Conservation (phyloP, 345 rosid genomes). For the Bruguiera parviflora region DNA sequence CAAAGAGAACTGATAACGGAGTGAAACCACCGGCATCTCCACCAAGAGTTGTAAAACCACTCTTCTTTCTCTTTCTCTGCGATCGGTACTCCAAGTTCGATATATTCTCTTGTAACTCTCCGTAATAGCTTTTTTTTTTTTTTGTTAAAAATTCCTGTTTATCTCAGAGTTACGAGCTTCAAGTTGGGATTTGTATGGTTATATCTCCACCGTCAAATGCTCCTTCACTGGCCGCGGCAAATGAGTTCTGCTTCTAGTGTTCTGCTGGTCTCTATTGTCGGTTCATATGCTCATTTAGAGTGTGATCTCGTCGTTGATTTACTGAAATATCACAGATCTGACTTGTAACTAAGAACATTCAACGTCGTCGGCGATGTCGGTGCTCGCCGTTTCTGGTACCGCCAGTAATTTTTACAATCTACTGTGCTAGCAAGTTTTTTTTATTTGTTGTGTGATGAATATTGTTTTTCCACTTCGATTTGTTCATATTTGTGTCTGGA, state of each 20-base stretch:
- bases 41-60: constrained; percentile 33
- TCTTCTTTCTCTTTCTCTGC: not conserved
- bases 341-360: constrained; percentile 15
- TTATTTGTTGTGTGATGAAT: not conserved
- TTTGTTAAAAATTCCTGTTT: too few relatives aligned
- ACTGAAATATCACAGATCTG: constrained; percentile 48
- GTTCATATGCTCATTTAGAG: constrained; percentile 21
- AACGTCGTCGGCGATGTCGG: constrained; percentile 65
- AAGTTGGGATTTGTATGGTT: constrained; percentile 30
- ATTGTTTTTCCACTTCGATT: too few relatives aligned
- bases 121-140: constrained; percentile 36
- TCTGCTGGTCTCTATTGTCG: constrained; percentile 12
- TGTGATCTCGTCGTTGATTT: constrained; percentile 42
- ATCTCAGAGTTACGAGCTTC: constrained; percentile 26
- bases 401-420: constrained; percentile 30
- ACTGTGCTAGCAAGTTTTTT: not conserved
- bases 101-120: constrained; percentile 23
- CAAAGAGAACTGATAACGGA: constrained; percentile 35
- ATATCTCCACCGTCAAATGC: constrained; percentile 38
- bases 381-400: constrained; percentile 27
- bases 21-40: constrained; percentile 50
- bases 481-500: too few relatives aligned
- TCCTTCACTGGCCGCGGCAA: constrained; percentile 27
- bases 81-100: constrained; percentile 7
- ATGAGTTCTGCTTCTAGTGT: constrained; percentile 32